Evolutionary conservation across 441 rosid genomes (phyloP), one percentile per base, ranked within the genome.

Genomic region (Lepidium campestre): DNA sequence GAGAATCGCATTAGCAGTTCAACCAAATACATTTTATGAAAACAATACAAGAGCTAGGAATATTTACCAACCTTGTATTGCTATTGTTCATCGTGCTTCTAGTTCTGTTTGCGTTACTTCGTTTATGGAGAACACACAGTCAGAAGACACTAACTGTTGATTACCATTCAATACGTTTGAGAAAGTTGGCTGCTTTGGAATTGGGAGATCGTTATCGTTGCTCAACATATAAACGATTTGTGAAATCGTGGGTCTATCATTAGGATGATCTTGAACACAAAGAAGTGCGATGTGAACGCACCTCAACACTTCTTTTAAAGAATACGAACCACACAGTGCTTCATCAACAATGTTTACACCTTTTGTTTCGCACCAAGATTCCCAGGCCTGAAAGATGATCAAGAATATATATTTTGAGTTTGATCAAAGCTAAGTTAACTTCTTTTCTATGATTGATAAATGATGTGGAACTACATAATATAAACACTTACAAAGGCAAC

Each of bases 231-330:
- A 39, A 12, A 72, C 54, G 2, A 78, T 80, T 0, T 23, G 41
- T 2, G 77, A 73, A 67, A 80, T 70, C 0, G 46, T 53, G 2
- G 86, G 86, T 14, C 83, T 53, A 13, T 80, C 80, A 9, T 3
- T 25, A 1, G 76, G 68, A 22, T 71, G 47, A 34, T 80, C 83
- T 70, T 82, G 83, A 22, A 80, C 82, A 3, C 86, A 84, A 14
- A 81, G 46, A 3, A 81, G 72, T n/a, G 79, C 85, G 0, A 83
- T 72, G 9, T 79, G 82, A 27, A 81, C 54, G 54, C 36, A 59
- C 1, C 31, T 27, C 31, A 6, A 5, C 31, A 27, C 31, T 27
- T 27, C 31, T 27, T 27, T 6, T 27, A 27, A 5, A 27, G 31
- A 27, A 27, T 27, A 27, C 8, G 8, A 27, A 27, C 31, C 31